A percentile compares a stretch with the other conserved stretches of the same genome.
Conservation (phyloP, 805 yeast species). For the Candida xyloterini region DNA sequence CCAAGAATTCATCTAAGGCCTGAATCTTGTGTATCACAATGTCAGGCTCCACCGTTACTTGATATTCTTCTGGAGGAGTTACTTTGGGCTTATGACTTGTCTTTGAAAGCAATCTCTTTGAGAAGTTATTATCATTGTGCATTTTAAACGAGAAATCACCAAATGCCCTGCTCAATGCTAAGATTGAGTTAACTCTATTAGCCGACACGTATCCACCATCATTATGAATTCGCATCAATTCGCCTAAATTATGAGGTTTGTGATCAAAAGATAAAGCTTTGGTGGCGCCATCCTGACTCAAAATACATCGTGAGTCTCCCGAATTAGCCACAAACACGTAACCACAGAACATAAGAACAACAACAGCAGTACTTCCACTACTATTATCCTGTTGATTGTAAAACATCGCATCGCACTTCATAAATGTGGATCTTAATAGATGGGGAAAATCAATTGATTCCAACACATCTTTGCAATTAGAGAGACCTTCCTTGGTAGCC, state of each 20-base stretch:
- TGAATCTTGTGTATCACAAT: constrained; percentile 51
- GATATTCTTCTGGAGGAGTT: constrained; percentile 64
- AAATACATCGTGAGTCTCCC: constrained; percentile 72
- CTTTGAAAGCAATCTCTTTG: constrained; percentile 21
- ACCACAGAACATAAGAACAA: constrained; percentile 43
- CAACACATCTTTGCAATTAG: constrained; percentile 16
- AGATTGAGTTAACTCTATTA: constrained; percentile 57
- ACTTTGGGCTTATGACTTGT: constrained; percentile 26
- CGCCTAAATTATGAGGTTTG: constrained; percentile 58
- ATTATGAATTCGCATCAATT: constrained; percentile 52
- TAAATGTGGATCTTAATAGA: constrained; percentile 41
- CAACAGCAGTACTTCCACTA: constrained; percentile 54
- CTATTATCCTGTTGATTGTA: constrained; percentile 37
- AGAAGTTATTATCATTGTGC: constrained; percentile 27
- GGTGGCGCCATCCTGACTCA: constrained; percentile 50
- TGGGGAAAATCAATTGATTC: constrained; percentile 26
- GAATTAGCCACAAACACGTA: constrained; percentile 59
- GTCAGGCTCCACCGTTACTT: constrained; percentile 80
- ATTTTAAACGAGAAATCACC: constrained; percentile 63
- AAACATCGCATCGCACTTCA: constrained; percentile 44
- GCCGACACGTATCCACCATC: constrained; percentile 62
- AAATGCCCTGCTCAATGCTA: constrained; percentile 56
- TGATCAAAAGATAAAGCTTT: constrained; percentile 67
- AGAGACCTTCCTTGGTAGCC: constrained; percentile 16
- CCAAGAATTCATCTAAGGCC: constrained; percentile 59